Base-by-base conservation (phyloP, 495 filamentous ascomycete species). In the Lasiosphaeria miniovina region DNA sequence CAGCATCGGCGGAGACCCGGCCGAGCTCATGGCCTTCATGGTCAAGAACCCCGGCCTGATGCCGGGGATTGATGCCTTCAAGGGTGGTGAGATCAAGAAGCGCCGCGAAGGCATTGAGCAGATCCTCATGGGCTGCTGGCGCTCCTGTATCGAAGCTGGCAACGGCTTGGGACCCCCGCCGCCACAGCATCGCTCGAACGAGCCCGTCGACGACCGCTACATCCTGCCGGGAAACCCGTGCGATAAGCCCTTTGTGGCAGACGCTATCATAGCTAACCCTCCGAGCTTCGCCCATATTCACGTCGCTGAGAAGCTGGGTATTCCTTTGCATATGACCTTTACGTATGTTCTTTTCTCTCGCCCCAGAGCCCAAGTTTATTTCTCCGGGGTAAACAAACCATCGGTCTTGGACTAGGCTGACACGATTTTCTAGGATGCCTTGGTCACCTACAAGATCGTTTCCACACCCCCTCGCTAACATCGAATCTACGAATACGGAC, bases 11-110 rank as follows among this genome's bases (percentile, higher is more conserved):
- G 88, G 88, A 1, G 85, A 90, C 62, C 88, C 88, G 4, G 79
- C 85, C 1, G 85, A 90, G 71, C 68, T 90, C 38, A 90, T 90
- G 88, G 88, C 88, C 4, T 90, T 88, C 64, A 90, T 90, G 88
- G 88, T 90, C 41, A 90, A 90, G 70, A 88, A 90, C 71, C 88
- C 88, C 0, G 86, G 87, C 0, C 71, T 90, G 68, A 84, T 90
- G 46, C 88, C 88, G 0, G 81, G 76, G 2, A 67, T 90, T 24
- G 81, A 87, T 24, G 83, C 85, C 0, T 71, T 90, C 17, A 86
- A 82, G 61, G 80, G 76, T 40, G 88, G 88, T 9, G 88, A 90
- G 65, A 82, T 90, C 62, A 79, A 76, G 11, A 73, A 75, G 46
- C 72, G 85, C 34, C 73, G 88, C 7, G 74, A 81, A 40, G 80